phyloP scores from a whole-genome alignment of 2,329 filamentous ascomycete species.

The Elsinoe perseae region DNA sequence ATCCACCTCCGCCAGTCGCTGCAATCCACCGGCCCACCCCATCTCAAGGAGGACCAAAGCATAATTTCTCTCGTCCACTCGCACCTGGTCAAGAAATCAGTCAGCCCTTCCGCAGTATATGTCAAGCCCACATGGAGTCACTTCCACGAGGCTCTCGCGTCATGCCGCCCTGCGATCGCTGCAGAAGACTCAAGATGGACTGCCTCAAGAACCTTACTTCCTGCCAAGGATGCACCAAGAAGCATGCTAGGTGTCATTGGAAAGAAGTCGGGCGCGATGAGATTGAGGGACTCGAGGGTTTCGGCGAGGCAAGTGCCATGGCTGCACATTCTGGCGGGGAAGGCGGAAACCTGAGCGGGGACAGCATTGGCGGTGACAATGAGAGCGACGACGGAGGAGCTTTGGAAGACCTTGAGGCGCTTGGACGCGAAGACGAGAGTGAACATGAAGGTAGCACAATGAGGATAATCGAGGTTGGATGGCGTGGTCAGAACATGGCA shows the following conservation, averaged over 20 bases:
- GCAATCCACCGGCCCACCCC: neutral
- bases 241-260: constrained; percentile 85
- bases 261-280: constrained; percentile 72
- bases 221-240: constrained; percentile 80
- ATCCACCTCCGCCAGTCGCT: neutral
- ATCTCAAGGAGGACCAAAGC: constrained; percentile 21
- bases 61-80: constrained; percentile 33
- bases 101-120: constrained; percentile 31
- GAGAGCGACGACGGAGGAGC: constrained; percentile 6
- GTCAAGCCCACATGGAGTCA: constrained; percentile 60
- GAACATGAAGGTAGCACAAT: neutral
- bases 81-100: constrained; percentile 30
- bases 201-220: constrained; percentile 81
- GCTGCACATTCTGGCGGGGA: constrained; percentile 19
- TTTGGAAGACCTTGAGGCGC: constrained; percentile 10
- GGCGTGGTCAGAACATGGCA: neutral
- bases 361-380: neutral
- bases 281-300: constrained; percentile 28
- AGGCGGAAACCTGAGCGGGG: neutral
- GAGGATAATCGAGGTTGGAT: neutral
- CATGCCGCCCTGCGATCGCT: constrained; percentile 76
- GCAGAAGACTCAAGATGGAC: constrained; percentile 68
- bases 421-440: constrained; percentile 8
- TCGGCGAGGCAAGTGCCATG: constrained; percentile 16
- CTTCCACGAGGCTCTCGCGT: constrained; percentile 66